Evolutionary conservation across 352 stramenopile species (phyloP).

Genomic region (Blastocystis sp.): DNA sequence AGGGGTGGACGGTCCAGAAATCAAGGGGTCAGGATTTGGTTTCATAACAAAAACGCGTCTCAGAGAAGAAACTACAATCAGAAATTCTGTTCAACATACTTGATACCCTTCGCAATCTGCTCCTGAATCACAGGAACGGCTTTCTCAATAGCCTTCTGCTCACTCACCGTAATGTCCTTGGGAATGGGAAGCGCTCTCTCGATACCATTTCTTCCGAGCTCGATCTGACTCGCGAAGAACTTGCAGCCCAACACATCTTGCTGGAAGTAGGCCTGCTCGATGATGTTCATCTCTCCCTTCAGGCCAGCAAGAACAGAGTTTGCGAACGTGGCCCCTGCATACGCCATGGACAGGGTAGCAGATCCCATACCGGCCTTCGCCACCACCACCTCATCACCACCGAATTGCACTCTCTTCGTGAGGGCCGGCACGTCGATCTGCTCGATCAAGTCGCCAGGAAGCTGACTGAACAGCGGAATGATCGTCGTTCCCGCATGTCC

Average conservation of each 20-base stretch:
- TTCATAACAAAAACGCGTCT: background rate
- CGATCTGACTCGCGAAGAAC: slow-evolving; percentile 84
- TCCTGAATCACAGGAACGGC: slow-evolving; percentile 42
- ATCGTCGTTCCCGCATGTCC: slow-evolving; percentile 98
- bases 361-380: slow-evolving; percentile 85
- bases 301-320: slow-evolving; percentile 89
- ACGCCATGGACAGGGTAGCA: slow-evolving; percentile 97
- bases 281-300: slow-evolving; percentile 83
- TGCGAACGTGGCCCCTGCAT: slow-evolving; percentile 91
- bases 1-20: background rate
- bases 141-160: slow-evolving; percentile 14
- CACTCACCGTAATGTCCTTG: slow-evolving; percentile 75
- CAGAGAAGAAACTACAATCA: slow-evolving; percentile 32
- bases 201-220: slow-evolving; percentile 87
- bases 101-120: slow-evolving; percentile 41
- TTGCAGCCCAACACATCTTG: slow-evolving; percentile 87
- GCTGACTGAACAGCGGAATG: slow-evolving; percentile 92
- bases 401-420: slow-evolving; percentile 92
- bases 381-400: slow-evolving; percentile 91
- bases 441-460: slow-evolving; percentile 85
- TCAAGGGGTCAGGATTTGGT: background rate
- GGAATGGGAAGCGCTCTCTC: slow-evolving; percentile 89
- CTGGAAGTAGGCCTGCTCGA: slow-evolving; percentile 95
- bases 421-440: slow-evolving; percentile 88
- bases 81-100: slow-evolving; percentile 61